Evolutionary conservation across 495 filamentous ascomycete species (phyloP), one percentile per base, ranked within the genome.

Genomic region (Pyrenopolyporus hunteri): DNA sequence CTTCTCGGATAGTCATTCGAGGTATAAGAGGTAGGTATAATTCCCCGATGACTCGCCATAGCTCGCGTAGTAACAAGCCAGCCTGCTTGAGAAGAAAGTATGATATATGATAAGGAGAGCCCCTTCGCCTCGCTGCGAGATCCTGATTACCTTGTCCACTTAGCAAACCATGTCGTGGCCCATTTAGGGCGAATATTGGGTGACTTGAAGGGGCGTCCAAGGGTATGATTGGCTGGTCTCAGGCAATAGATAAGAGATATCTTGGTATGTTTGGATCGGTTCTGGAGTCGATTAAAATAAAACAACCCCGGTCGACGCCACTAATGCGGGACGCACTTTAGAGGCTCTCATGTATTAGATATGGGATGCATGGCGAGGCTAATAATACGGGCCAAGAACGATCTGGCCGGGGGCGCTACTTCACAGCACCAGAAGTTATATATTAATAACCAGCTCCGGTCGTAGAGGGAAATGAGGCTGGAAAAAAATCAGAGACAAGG

Each of bases 161-260:
- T 60, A 60, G 63, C 57, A 60, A 65, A 66, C 48, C 56, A 66
- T 57, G 57, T 55, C 57, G 56, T 56, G 46, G 63, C 28, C 51
- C 57, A 40, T 65, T 59, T 65, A 56, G 56, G 51, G 62, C 36
- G 50, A 56, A 56, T 56, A 44, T 65, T 50, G 33, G 50, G 20
- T 47, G 33, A 28, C 14, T 36, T 32, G 31, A 28, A 29, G n/a
- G 13, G 8, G 42, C 5, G 50, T n/a, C n/a, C n/a, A n/a, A 51
- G 45, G 29, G 25, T 53, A 29, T 56, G 63, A 66, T 66, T 66
- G 63, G 63, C 32, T 39, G 57, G 42, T 6, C 10, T 3, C 51
- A 47, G 51, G 45, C 51, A 66, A 60, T 66, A 66, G 63, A 66
- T 66, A 66, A 66, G 63, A 11, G 31, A 56, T 59, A 56, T 59